Base-by-base conservation (phyloP, 352 stramenopile genomes). In the Phytophthora sansomeana region DNA sequence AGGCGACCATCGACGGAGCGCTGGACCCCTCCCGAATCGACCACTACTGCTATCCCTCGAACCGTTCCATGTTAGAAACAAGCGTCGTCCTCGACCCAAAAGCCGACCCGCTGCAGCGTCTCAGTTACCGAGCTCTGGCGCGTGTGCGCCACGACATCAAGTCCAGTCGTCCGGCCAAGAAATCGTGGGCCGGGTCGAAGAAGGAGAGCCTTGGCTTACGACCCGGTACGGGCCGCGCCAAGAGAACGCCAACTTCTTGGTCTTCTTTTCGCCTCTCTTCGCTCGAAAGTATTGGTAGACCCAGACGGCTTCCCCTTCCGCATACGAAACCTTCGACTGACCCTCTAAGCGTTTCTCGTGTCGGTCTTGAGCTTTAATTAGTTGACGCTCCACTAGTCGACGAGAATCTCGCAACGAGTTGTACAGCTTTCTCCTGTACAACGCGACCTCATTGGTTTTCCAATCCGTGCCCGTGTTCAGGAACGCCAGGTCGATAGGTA, bases 201-300 rank as follows among this genome's bases (percentile, higher is more conserved):
- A n/a, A n/a, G n/a, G n/a, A n/a, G n/a, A n/a, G 1, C 48, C 19
- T 4, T 35, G 1, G 2, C 36, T 13, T 0, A 58, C 21, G 0
- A 58, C 24, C 0, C 36, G 24, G 7, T 58, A 58, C 0, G 38
- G 38, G 9, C 51, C 51, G 14, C 49, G 38, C 51, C 29, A 46
- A 0, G 41, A 32, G n/a, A 61, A 61, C 0, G 54, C 54, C 5
- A 61, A 26, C 17, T 51, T 61, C 21, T 61, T 61, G 7, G 41
- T 51, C 11, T 52, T 51, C 8, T 21, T 38, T n/a, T 52, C 41
- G 10, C 41, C 41, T 1, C 48, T 30, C 0, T 16, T 0, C 0
- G 48, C 48, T n/a, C 48, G 3, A 7, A 55, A 43, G 8, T 55
- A 55, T 6, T 55, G 32, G n/a, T 43, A 55, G 0, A 55, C 48